phyloP scores from a whole-genome alignment of 768 basidiomycete genomes.

The Candolleomyces aberdarensis region DNA sequence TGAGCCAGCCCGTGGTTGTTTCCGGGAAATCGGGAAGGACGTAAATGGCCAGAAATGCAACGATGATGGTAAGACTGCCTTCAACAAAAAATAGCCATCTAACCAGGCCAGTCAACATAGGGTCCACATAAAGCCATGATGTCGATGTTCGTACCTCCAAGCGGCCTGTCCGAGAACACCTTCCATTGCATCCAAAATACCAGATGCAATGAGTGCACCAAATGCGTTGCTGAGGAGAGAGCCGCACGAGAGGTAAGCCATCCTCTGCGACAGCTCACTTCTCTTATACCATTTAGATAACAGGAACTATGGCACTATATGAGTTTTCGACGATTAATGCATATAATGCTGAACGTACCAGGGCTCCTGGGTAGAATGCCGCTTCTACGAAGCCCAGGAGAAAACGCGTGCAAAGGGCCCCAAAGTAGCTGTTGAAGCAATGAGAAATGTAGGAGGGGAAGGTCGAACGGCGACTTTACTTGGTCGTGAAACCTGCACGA shows the following conservation, averaged over 20 bases:
- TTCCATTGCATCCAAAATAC: constrained; percentile 70
- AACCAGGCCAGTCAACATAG: neutral
- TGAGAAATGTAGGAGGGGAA: neutral
- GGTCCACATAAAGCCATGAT: neutral
- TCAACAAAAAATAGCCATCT: constrained; percentile 77
- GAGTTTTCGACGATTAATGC: neutral
- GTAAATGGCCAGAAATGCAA: constrained; percentile 51
- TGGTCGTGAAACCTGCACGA: constrained; percentile 38
- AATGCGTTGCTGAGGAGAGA: constrained; percentile 80
- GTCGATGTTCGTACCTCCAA: constrained; percentile 54
- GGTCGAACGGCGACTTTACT: constrained; percentile 17
- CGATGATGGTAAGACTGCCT: constrained; percentile 52
- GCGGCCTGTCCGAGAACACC: constrained; percentile 63
- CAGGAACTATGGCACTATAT: constrained; percentile 35
- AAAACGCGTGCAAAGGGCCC: constrained; percentile 67
- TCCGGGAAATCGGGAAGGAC: constrained; percentile 75
- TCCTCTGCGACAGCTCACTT: constrained; percentile 66
- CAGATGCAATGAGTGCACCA: constrained; percentile 74
- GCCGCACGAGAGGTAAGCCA: constrained; percentile 67
- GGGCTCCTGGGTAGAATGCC: constrained; percentile 67
- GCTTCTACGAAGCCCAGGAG: constrained; percentile 73
- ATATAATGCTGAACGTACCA: constrained; percentile 25
- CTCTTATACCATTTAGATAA: constrained; percentile 74
- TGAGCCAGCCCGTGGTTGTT: constrained; percentile 51
- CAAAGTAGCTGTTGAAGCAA: constrained; percentile 48